phyloP scores from a whole-genome alignment of 2,329 filamentous ascomycete species.

The Phaeosphaeriaceae sp. region DNA sequence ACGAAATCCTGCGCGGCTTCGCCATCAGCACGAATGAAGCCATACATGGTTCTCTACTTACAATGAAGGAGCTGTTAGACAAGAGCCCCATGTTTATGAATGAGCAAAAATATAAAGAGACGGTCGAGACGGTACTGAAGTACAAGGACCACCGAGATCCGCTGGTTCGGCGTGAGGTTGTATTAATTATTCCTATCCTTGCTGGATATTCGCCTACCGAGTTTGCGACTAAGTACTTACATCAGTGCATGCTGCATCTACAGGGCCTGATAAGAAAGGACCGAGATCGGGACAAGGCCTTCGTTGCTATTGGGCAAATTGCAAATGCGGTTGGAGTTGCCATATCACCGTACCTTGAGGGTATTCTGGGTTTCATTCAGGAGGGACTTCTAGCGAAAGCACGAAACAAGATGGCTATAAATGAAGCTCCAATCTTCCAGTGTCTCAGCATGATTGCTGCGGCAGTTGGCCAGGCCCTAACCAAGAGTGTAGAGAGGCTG shows the following conservation, averaged over 20 bases:
- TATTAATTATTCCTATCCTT: constrained; percentile 88
- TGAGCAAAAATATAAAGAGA: constrained; percentile 81
- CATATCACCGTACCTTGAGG: constrained; percentile 93
- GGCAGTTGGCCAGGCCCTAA: constrained; percentile 93
- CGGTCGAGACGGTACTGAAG: constrained; percentile 89
- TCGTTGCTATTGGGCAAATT: constrained; percentile 94
- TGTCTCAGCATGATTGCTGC: constrained; percentile 97
- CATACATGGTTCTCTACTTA: constrained; percentile 91
- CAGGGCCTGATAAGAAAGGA: constrained; percentile 93
- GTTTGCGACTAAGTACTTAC: constrained; percentile 85
- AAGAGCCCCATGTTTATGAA: constrained; percentile 99
- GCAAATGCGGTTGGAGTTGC: constrained; percentile 95
- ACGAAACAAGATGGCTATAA: constrained; percentile 61
- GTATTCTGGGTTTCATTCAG: constrained; percentile 89
- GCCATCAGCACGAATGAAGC: constrained; percentile 79
- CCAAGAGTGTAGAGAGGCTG: constrained; percentile 96
- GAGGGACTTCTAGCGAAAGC: constrained; percentile 87
- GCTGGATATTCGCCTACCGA: constrained; percentile 91
- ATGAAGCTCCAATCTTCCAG: constrained; percentile 84
- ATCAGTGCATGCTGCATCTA: constrained; percentile 96
- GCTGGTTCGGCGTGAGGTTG: constrained; percentile 86
- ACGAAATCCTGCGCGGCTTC: constrained; percentile 81
- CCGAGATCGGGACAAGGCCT: constrained; percentile 87
- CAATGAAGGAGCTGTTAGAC: constrained; percentile 88
- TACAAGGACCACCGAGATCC: constrained; percentile 92